phyloP scores from a whole-genome alignment of 768 basidiomycete species.

The Mycena kentingensis region DNA sequence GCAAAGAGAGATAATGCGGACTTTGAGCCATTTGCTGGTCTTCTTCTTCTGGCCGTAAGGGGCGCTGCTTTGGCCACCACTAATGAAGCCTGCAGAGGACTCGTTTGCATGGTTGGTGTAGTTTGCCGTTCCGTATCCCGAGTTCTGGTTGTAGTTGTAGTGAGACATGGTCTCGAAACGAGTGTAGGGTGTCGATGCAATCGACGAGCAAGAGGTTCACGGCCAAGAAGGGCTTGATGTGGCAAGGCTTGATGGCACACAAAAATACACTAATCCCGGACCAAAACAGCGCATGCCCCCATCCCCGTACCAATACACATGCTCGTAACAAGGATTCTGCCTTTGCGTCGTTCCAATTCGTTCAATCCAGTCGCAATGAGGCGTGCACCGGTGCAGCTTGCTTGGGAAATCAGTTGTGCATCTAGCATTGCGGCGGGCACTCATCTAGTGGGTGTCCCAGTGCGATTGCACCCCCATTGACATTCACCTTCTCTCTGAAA shows the following conservation, averaged over 20 bases:
- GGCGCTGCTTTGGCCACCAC: too few species aligned
- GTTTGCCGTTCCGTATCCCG: too few species aligned
- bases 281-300: constrained; percentile 83
- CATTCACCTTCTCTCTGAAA: constrained; percentile 71
- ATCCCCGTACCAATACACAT: constrained; percentile 75
- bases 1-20: background rate
- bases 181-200: too few species aligned
- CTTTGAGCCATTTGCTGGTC: constrained; percentile 66
- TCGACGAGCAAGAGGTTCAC: too few species aligned
- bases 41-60: too few species aligned
- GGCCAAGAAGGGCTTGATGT: too few species aligned
- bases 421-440: constrained; percentile 29
- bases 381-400: constrained; percentile 82
- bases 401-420: constrained; percentile 26
- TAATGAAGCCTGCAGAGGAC: too few species aligned
- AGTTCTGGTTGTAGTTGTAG: too few species aligned
- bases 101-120: too few species aligned
- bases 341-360: constrained; percentile 66
- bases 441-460: constrained; percentile 82
- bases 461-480: constrained; percentile 90
- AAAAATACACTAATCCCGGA: too few species aligned
- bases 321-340: constrained; percentile 81
- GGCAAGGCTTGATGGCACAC: too few species aligned
- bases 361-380: constrained; percentile 84
- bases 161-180: too few species aligned